A percentile compares a stretch with the other conserved stretches of the same genome.
Conservation (phyloP, 2,329 filamentous ascomycete genomes). For the Cytospora chrysosperma region DNA sequence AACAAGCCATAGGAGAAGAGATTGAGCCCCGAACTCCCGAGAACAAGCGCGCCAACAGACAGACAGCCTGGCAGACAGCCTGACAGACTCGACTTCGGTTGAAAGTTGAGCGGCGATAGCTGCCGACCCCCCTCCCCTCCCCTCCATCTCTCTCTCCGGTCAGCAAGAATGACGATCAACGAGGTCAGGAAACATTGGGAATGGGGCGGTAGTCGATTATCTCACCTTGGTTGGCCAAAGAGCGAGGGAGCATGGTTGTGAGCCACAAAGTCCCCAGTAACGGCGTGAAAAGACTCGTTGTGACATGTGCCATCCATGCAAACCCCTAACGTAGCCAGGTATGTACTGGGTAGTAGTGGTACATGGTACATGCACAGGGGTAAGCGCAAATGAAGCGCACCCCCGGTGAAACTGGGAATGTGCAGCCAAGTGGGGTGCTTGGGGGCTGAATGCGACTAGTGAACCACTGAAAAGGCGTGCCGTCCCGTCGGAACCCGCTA, state of each 20-base stretch:
- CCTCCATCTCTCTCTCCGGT: too few species aligned
- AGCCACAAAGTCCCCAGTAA: neutral
- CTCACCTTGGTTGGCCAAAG: neutral
- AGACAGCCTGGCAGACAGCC: neutral
- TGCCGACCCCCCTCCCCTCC: neutral
- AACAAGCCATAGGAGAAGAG: neutral
- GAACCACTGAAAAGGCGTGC: constrained; percentile 5
- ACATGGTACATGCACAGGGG: too few species aligned
- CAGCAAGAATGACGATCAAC: neutral
- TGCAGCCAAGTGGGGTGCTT: neutral
- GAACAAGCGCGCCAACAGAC: constrained; percentile 18
- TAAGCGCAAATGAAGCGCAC: constrained; percentile 8
- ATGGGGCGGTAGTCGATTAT: neutral
- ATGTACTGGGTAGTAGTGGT: too few species aligned
- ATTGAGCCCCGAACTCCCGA: neutral
- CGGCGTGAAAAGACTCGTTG: neutral
- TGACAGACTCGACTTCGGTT: neutral
- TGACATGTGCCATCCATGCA: neutral
- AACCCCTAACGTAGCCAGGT: neutral
- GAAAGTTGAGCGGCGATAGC: neutral
- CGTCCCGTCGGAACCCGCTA: constrained; percentile 15
- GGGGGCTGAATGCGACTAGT: constrained; percentile 11
- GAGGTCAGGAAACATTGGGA: neutral
- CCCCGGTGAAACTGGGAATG: neutral
- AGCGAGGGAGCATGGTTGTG: neutral